These are phyloP conservation scores for Gracilaria gracilis DNA, from an alignment of 23 red algal species.

Conservation along the genomic window DNA sequence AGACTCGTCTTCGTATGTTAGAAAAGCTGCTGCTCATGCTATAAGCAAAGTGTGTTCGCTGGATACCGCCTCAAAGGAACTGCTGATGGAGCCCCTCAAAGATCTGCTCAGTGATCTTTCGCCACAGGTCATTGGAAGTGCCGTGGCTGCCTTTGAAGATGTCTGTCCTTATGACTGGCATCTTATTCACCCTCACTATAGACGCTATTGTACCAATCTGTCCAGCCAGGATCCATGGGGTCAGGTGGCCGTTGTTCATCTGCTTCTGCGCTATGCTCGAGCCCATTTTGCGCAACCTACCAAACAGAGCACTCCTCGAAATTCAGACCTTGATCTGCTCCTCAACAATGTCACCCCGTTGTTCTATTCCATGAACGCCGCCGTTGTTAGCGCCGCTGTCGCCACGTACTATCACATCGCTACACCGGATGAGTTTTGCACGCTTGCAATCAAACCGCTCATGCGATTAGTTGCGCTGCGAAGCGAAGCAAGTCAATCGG, in stretches of 20 bases:
- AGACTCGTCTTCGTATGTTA: conserved; percentile 86
- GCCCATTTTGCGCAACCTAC: conserved; percentile 66
- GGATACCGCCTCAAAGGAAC: conserved; percentile 71
- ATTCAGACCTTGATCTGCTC: conserved; percentile 62
- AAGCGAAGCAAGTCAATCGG: conserved; percentile 40
- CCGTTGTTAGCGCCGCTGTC: conserved; percentile 67
- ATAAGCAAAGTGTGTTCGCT: conserved; percentile 85
- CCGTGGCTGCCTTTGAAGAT: conserved; percentile 70
- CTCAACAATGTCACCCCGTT: conserved; percentile 57
- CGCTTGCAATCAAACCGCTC: conserved; percentile 59
- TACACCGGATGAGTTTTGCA: conserved; percentile 43
- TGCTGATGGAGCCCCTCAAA: conserved; percentile 69
- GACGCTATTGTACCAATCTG: conserved; percentile 61
- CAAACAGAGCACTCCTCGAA: not conserved
- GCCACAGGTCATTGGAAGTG: conserved; percentile 69
- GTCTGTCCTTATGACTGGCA: conserved; percentile 66
- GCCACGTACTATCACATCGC: conserved; percentile 63
- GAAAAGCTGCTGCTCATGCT: conserved; percentile 87
- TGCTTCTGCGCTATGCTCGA: conserved; percentile 79
- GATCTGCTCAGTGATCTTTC: conserved; percentile 73
- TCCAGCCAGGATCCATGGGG: conserved; percentile 73
- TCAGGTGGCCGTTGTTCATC: conserved; percentile 54
- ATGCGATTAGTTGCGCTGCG: conserved; percentile 64
- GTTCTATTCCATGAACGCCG: conserved; percentile 51
- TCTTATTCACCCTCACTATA: conserved; percentile 81